Evolutionary conservation across 23 red algal genomes (phyloP).

Genomic region (Gracilaria caudata): DNA sequence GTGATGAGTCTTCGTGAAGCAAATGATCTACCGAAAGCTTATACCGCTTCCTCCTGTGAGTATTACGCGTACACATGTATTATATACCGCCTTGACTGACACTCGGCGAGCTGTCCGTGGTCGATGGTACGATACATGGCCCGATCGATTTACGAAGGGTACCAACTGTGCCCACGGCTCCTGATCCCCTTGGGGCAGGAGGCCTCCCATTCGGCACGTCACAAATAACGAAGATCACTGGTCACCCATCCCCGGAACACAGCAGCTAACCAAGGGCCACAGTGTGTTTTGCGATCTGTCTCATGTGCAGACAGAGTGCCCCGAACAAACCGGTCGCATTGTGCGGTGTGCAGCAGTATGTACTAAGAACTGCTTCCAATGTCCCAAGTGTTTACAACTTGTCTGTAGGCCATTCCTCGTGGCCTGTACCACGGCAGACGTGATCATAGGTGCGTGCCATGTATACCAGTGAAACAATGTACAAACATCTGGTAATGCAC

Average conservation of each 20-base stretch:
- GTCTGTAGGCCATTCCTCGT: background rate
- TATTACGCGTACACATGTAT: too few species aligned
- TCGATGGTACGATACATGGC: background rate
- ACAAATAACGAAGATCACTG: background rate
- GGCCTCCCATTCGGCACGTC: background rate
- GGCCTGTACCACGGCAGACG: background rate
- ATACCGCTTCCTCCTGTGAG: background rate
- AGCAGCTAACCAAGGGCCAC: background rate
- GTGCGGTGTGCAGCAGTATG: background rate
- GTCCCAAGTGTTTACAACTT: background rate
- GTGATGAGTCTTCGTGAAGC: background rate
- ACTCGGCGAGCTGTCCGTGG: background rate
- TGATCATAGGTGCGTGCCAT: background rate
- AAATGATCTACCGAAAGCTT: background rate
- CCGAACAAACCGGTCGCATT: background rate
- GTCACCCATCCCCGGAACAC: background rate
- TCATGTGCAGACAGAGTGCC: background rate
- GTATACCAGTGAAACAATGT: background rate
- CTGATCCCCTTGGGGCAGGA: background rate
- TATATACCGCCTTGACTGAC: background rate
- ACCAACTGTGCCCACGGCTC: background rate
- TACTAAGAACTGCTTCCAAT: background rate
- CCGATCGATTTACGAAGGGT: too few species aligned
- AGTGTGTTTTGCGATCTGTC: background rate
- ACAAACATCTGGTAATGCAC: background rate